Evolutionary conservation across 371 early-diverging fungal species (phyloP).

Genomic region (Rhizopus stolonifer): DNA sequence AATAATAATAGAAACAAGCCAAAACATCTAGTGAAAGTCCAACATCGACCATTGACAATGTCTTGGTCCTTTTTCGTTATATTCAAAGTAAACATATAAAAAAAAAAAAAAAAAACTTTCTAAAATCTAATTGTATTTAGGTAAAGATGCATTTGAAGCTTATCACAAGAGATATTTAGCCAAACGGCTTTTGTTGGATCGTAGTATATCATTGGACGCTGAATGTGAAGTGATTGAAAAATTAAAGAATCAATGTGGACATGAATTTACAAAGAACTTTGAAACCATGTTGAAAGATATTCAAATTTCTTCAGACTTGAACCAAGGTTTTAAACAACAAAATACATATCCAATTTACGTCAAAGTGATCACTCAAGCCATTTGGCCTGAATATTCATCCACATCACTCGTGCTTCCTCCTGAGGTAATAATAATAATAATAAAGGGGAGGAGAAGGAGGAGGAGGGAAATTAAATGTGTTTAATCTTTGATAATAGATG

Average conservation of each 20-base stretch:
- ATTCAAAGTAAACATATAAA: slow-evolving; percentile 59
- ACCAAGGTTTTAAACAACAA: slow-evolving; percentile 38
- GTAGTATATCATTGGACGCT: slow-evolving; percentile 74
- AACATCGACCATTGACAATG: slow-evolving; percentile 65
- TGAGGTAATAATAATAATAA: too few species aligned
- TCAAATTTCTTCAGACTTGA: slow-evolving; percentile 72
- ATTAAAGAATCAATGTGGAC: slow-evolving; percentile 86
- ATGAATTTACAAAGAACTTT: slow-evolving; percentile 83
- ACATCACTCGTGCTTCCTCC: slow-evolving; percentile 64
- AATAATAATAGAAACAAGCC: neutral
- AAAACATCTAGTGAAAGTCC: slow-evolving; percentile 37
- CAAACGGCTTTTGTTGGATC: slow-evolving; percentile 78
- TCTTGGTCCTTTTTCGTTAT: slow-evolving; percentile 83
- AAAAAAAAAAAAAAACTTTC: neutral
- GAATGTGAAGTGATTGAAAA: slow-evolving; percentile 84
- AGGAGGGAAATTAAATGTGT: too few species aligned
- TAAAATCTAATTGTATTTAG: slow-evolving; percentile 14
- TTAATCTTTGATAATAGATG: slow-evolving; percentile 49
- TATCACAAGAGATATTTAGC: slow-evolving; percentile 92
- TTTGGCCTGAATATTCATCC: slow-evolving; percentile 86
- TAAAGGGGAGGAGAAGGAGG: too few species aligned
- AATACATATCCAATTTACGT: slow-evolving; percentile 69
- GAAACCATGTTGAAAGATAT: slow-evolving; percentile 96
- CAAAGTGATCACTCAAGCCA: slow-evolving; percentile 80
- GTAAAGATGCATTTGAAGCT: slow-evolving; percentile 94